Evolutionary conservation across 1,284 basidiomycete genomes (phyloP), one percentile per base, ranked within the genome.

Genomic region (Boletellus sp.): DNA sequence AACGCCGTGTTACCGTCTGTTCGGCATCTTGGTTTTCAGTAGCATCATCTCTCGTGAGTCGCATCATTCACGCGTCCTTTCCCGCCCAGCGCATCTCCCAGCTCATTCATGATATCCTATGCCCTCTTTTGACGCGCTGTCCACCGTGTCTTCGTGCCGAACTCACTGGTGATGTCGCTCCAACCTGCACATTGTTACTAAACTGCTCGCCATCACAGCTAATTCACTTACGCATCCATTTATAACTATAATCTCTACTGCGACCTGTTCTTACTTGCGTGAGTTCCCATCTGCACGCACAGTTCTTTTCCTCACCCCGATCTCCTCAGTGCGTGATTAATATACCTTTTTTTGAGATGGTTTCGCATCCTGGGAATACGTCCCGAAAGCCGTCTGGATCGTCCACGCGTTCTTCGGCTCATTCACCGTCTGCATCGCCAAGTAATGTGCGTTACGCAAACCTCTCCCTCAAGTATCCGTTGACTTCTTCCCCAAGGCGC

Each of bases 351-450:
- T 49, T 53, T 30, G 53, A 55, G 52, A 84, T 84, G 81, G 76
- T 77, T 52, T 66, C 66, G 54, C 71, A 67, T 57, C 60, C 64
- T 66, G 74, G 73, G 48, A 68, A 72, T 50, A 71, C 76, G 36
- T 74, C 80, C 26, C 77, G 80, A 60, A 84, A 84, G 60, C 79
- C 80, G 38, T 84, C 84, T 39, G 77, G 76, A 47, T 82, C 83
- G 22, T 82, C 84, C 23, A 75, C 75, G 16, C 80, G 77, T 45
- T 84, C 84, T 43, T 70, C 71, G 40, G 71, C 73, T 26, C 83
- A 77, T 55, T 86, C 84, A 2, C 82, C 82, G 0, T 69, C 76
- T 36, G 66, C 67, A 40, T 80, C 81, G 22, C 77, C 81, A 7
- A 71, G 68, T 57, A 73, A 76, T 60, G 83, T 85, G 64, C 46